phyloP scores from a whole-genome alignment of 2,329 filamentous ascomycete species.

The Sclerotinia sclerotiorum region DNA sequence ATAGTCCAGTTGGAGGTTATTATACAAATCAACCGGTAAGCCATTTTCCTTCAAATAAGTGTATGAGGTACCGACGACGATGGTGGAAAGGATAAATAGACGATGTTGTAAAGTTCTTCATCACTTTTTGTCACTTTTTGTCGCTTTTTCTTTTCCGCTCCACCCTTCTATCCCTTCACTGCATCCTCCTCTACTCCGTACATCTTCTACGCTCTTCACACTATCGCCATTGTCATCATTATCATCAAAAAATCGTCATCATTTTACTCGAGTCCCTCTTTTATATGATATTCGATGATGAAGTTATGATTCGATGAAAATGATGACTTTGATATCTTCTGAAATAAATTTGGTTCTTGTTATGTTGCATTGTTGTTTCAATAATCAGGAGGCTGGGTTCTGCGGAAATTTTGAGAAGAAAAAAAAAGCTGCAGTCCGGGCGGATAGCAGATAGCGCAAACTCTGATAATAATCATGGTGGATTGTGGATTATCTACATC shows the following conservation, averaged over 20 bases:
- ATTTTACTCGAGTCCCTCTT: not conserved
- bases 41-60: not conserved
- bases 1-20: conserved; percentile 54
- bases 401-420: conserved; percentile 18
- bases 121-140: conserved; percentile 2
- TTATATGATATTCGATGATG: not conserved
- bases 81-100: not conserved
- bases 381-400: conserved; percentile 24
- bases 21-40: conserved; percentile 19
- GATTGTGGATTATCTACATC: conserved; percentile 22
- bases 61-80: not conserved
- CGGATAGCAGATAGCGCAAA: conserved; percentile 31
- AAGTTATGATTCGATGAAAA: not conserved
- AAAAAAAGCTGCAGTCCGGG: conserved; percentile 30
- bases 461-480: conserved; percentile 29
- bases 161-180: not conserved
- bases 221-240: not conserved
- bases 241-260: not conserved
- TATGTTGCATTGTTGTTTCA: conserved; percentile 22
- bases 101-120: conserved; percentile 24
- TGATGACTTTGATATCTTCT: not conserved
- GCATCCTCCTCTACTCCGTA: not conserved
- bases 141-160: not conserved
- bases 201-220: not conserved
- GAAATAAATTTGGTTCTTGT: conserved; percentile 17